phyloP scores from a whole-genome alignment of 345 rosid genomes.

The Boechera divaricarpa region DNA sequence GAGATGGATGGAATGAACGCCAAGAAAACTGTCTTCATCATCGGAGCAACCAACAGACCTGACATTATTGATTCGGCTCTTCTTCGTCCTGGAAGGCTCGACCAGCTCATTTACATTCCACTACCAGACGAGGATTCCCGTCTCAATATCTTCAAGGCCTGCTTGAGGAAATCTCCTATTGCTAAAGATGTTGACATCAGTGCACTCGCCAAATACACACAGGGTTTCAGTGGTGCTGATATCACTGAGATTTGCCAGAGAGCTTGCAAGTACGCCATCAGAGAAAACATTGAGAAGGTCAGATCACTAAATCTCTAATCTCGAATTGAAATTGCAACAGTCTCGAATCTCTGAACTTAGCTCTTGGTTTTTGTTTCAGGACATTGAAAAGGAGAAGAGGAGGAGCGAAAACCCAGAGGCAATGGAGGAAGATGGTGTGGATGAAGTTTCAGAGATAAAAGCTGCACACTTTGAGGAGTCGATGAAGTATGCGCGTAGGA shows the following conservation, averaged over 20 bases:
- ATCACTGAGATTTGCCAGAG: conserved; percentile 98
- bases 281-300: conserved; percentile 94
- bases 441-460: conserved; percentile 91
- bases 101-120: conserved; percentile 95
- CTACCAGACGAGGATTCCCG: conserved; percentile 98
- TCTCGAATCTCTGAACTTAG: neutral
- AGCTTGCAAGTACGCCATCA: conserved; percentile 89
- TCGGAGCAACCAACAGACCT: conserved; percentile 96
- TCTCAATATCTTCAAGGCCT: conserved; percentile 75
- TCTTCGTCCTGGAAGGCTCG: conserved; percentile 96
- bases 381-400: conserved; percentile 93
- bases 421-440: conserved; percentile 89
- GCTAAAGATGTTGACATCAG: conserved; percentile 90
- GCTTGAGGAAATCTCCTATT: conserved; percentile 90
- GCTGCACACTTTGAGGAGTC: conserved; percentile 96
- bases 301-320: conserved; percentile 18
- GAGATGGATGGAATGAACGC: conserved; percentile 99
- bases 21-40: conserved; percentile 93
- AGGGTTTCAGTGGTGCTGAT: conserved; percentile 98
- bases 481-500: conserved; percentile 91
- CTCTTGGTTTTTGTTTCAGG: conserved; percentile 54
- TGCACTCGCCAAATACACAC: conserved; percentile 94
- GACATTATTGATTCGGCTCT: conserved; percentile 98
- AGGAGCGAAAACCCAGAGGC: conserved; percentile 92
- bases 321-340: too few relatives aligned